phyloP scores from a whole-genome alignment of 2,329 filamentous ascomycete species.

The Parasarocladium wereldwijsianum region DNA sequence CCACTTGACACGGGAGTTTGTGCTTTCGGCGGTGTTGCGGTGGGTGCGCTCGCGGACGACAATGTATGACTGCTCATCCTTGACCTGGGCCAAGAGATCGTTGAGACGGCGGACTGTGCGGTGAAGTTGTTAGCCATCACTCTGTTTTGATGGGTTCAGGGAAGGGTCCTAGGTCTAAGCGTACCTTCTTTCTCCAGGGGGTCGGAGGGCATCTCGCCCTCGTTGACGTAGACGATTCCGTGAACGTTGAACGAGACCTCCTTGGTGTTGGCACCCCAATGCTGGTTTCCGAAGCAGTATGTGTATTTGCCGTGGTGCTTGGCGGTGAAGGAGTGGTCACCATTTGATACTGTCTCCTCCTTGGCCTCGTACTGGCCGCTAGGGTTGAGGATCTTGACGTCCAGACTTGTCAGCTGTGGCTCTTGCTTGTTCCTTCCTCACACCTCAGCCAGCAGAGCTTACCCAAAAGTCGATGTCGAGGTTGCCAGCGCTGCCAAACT shows the following conservation, averaged over 20 bases:
- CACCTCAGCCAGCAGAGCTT: slow-evolving; percentile 19
- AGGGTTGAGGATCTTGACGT: slow-evolving; percentile 60
- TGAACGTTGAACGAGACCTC: slow-evolving; percentile 99
- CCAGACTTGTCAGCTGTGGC: slow-evolving; percentile 7
- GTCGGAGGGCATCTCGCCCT: slow-evolving; percentile 69
- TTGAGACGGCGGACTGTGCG: slow-evolving; percentile 61
- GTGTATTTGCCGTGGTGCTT: slow-evolving; percentile 73
- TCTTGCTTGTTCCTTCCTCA: slow-evolving; percentile 5
- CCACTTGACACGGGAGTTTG: slow-evolving; percentile 95
- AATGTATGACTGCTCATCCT: slow-evolving; percentile 97
- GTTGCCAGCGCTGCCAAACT: slow-evolving; percentile 89
- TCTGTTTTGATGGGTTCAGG: not conserved
- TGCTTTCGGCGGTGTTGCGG: slow-evolving; percentile 97
- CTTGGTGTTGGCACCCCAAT: slow-evolving; percentile 91
- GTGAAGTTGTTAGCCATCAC: slow-evolving; percentile 7
- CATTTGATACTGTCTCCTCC: slow-evolving; percentile 69
- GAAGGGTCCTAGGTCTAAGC: slow-evolving; percentile 10
- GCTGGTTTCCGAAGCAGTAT: slow-evolving; percentile 99
- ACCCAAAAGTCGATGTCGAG: slow-evolving; percentile 98
- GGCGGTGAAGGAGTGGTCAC: slow-evolving; percentile 86
- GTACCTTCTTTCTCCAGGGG: slow-evolving; percentile 82
- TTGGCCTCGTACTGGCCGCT: slow-evolving; percentile 60
- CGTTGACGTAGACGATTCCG: slow-evolving; percentile 92
- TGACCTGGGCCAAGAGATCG: slow-evolving; percentile 79
- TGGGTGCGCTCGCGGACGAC: slow-evolving; percentile 89